Percentiles rank a stretch among this genome's conserved stretches.
phyloP scores from a whole-genome alignment of 345 rosid genomes.

The Eucalyptus polybractea region DNA sequence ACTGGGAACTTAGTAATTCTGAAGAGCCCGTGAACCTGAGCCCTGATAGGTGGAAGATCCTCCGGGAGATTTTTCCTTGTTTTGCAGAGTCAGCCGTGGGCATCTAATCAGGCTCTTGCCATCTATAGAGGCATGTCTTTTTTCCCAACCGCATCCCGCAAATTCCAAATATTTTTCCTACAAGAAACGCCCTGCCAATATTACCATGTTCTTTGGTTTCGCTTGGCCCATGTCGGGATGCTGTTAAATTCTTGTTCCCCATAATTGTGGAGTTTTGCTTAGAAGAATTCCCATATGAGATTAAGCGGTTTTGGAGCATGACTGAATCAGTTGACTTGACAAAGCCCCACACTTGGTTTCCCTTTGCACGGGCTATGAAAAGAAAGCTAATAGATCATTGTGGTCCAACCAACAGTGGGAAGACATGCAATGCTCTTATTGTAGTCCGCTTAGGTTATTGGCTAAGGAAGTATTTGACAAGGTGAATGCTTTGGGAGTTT shows the following conservation, averaged over 20 bases:
- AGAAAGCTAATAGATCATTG: conserved; percentile 79
- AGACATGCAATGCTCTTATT: conserved; percentile 84
- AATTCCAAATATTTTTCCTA: conserved; percentile 39
- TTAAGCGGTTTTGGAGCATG: conserved; percentile 45
- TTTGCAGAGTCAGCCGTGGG: conserved; percentile 65
- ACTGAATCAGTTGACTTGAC: conserved; percentile 69
- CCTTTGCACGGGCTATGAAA: conserved; percentile 85
- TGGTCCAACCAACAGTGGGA: conserved; percentile 95
- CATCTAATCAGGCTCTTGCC: conserved; percentile 74
- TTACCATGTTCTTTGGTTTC: conserved; percentile 26
- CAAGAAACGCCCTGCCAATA: conserved; percentile 31
- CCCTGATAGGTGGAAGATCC: conserved; percentile 20
- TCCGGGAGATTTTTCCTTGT: conserved; percentile 31
- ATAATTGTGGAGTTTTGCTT: conserved; percentile 75
- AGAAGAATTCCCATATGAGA: conserved; percentile 62
- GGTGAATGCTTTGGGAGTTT: conserved; percentile 71
- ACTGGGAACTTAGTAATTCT: conserved; percentile 29
- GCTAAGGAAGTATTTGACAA: conserved; percentile 98
- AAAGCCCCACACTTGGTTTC: conserved; percentile 89
- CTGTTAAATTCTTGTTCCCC: conserved; percentile 72
- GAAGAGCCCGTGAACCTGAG: conserved; percentile 20
- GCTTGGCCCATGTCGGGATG: conserved; percentile 54
- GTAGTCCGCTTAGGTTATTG: conserved; percentile 85
- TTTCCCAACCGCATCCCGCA: conserved; percentile 67
- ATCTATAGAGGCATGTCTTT: conserved; percentile 70